Base-by-base conservation (phyloP, 1,284 basidiomycete genomes). In the Boletus sp. region DNA sequence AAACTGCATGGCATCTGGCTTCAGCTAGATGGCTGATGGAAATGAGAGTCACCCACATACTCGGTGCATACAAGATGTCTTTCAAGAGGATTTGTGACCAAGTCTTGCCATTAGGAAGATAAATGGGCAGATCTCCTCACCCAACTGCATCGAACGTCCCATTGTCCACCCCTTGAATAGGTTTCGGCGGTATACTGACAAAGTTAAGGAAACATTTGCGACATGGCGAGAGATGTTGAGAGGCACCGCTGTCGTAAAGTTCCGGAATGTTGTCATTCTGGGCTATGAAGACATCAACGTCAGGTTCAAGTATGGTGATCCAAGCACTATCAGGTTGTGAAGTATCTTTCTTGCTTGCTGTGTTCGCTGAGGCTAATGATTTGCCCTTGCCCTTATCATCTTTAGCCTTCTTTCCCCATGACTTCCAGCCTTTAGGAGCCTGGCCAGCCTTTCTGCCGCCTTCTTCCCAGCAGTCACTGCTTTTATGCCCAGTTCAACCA, bases 371-470 rank as follows among this genome's bases (percentile, higher is more conserved):
- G 11, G 43, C n/a, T 25, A 11, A 23, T 11, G 11, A 25, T 25
- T 44, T 44, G 1, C n/a, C n/a, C 6, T 44, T 44, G 9, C 9
- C 8, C 9, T 43, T 28, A 6, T 10, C 16, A 7, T 47, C 27
- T 28, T 47, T 47, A 9, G 46, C 2, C 19, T 47, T 47, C 43
- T 47, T 47, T 17, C 46, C 7, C 3, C 14, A 9, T 2, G 37
- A 19, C 21, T 65, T 65, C 59, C 59, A 61, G 0, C 28, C 27
- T n/a, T 61, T 64, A 8, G 55, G 60, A 3, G n/a, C 59, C 21
- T 64, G 30, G 1, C 59, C 55, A 16, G 44, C 63, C 28, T 65
- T 65, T 2, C 60, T 51, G 11, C 65, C 38, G 5, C 65, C 64
- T 2, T 66, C 64, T 33, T 65, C 56, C 58, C 54, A 65, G 44